Evolutionary conservation across 2,329 filamentous ascomycete species (phyloP), one percentile per base, ranked within the genome.

Genomic region (Calonectria pseudoturangicola): DNA sequence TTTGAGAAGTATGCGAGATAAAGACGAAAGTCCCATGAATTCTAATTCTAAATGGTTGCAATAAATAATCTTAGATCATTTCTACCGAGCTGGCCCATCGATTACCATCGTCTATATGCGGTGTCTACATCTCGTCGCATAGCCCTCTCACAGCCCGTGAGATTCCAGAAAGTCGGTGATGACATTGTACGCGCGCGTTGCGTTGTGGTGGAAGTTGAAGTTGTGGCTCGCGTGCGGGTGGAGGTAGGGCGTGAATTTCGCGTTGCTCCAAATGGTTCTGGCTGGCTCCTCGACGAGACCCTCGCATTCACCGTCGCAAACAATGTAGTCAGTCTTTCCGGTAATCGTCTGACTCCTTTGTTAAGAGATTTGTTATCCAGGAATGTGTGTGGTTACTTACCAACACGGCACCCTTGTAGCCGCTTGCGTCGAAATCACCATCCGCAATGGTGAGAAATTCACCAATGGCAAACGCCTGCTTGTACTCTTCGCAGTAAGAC

Each of bases 221-320:
- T 76, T 76, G 66, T 76, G 74, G 58, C 74, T 76, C 0, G 74
- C 50, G 56, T 75, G 66, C 7, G 74, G 71, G 68, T 75, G 74
- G 12, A 76, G 60, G 45, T 76, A 75, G 6, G 71, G 68, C 13
- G 56, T 65, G 39, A 73, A 69, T 45, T 76, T 70, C 60, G 74
- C 73, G 39, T 74, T 75, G 16, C 60, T 66, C 71, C 71, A 78
- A 33, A 79, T 72, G 41, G 73, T 72, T 18, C 72, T 65, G 15
- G 76, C 74, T 7, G 77, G 77, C 65, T 77, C 75, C 18, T 79
- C 79, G 54, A 80, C 80, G 51, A 81, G 77, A 60, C 74, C 72
- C 25, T 71, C 68, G 50, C 80, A 81, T 45, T 81, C 78, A 47
- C 69, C 76, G 25, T 80, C 79, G 9, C 77, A 77, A 50, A 80